Percentiles rank a stretch among this genome's conserved stretches.
Conservation (phyloP, 2,329 filamentous ascomycete species). For the Tolypocladium ophioglossoides region DNA sequence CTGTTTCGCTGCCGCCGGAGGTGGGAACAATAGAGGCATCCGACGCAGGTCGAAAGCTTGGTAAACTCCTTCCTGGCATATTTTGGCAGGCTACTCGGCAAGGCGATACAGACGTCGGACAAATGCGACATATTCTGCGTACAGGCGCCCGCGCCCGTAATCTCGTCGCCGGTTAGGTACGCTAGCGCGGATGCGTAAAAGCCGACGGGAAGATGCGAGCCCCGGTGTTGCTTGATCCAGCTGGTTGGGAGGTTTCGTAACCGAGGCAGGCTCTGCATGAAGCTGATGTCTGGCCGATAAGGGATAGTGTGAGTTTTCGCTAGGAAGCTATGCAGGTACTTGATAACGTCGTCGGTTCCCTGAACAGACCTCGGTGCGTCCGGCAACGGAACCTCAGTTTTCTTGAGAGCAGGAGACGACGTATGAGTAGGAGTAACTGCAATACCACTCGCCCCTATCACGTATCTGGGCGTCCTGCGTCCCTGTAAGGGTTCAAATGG, state of each 20-base stretch:
- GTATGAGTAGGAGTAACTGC: no score
- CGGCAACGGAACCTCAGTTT: no score
- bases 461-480: no score
- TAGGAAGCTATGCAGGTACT: conserved; percentile 13
- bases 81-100: conserved; percentile 10
- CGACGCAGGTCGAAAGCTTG: conserved; percentile 14
- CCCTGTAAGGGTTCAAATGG: background rate
- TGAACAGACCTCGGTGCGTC: background rate
- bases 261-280: conserved; percentile 11
- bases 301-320: conserved; percentile 8
- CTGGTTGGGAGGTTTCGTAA: conserved; percentile 12
- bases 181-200: conserved; percentile 20
- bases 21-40: conserved; percentile 18
- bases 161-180: conserved; percentile 18
- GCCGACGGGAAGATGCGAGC: conserved; percentile 7
- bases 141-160: conserved; percentile 9
- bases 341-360: conserved; percentile 1
- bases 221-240: conserved; percentile 15
- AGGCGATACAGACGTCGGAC: conserved; percentile 15
- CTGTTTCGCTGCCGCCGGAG: conserved; percentile 11
- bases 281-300: conserved; percentile 12
- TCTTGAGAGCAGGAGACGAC: no score
- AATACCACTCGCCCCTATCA: background rate
- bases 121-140: conserved; percentile 7
- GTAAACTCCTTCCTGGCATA: conserved; percentile 11